phyloP scores from a whole-genome alignment of 2,329 filamentous ascomycete genomes.

The Exophiala spinifera region DNA sequence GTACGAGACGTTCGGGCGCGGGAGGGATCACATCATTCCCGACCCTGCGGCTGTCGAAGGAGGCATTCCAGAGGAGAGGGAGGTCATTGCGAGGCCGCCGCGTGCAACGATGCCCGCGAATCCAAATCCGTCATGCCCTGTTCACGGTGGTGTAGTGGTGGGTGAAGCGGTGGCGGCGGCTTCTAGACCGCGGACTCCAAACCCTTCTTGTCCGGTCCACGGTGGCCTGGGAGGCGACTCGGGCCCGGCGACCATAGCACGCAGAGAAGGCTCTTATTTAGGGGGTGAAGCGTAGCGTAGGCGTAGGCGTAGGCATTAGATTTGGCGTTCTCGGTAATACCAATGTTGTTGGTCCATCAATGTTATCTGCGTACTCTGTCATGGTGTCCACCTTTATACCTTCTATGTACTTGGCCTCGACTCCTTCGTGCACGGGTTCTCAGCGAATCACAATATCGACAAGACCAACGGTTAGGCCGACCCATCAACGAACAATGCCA shows the following conservation, averaged over 20 bases:
- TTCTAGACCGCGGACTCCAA: not conserved
- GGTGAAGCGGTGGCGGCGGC: conserved; percentile 2
- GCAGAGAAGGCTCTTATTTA: conserved; percentile 7
- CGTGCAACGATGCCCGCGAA: not conserved
- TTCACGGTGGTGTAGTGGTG: not conserved
- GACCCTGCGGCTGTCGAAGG: not conserved
- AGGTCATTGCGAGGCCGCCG: not conserved
- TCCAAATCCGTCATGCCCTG: not conserved
- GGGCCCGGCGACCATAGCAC: conserved; percentile 8
- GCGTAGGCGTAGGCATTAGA: too few species aligned
- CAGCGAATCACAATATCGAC: too few species aligned
- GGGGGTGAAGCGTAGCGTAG: conserved; percentile 20
- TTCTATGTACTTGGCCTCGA: too few species aligned
- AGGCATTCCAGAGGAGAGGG: not conserved
- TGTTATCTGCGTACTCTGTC: too few species aligned
- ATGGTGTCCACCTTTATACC: too few species aligned
- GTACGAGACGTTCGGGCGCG: conserved; percentile 11
- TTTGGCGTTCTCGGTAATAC: not conserved
- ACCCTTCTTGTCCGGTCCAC: not conserved
- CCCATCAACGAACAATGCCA: too few species aligned
- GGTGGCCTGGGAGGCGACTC: conserved; percentile 6
- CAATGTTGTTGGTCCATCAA: too few species aligned
- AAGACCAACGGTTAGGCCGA: too few species aligned
- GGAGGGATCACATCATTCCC: not conserved
- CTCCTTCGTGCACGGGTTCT: too few species aligned